Conservation (phyloP, 164 flowering plant genomes). For the Macadamia tetraphylla region DNA sequence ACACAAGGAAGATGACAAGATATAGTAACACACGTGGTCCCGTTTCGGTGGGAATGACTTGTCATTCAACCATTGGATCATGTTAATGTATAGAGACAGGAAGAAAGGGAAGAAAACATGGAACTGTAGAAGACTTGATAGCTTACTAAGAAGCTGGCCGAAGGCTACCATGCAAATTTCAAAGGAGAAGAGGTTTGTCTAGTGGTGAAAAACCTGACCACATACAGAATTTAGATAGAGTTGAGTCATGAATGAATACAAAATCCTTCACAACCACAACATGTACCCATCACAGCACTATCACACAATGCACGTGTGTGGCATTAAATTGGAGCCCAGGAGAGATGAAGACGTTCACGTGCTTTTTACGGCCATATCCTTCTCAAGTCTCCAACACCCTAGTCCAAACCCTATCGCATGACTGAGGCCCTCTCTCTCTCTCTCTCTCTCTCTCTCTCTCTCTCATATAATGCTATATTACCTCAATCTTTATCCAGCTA, state of each 20-base stretch:
- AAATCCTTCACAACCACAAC: neutral
- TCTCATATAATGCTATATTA: neutral
- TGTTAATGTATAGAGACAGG: too few relatives aligned
- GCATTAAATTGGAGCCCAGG: constrained; percentile 14
- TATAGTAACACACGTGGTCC: too few relatives aligned
- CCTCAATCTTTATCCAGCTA: constrained; percentile 14
- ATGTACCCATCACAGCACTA: neutral
- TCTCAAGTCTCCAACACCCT: neutral
- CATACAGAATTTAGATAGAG: neutral
- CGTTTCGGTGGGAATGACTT: too few relatives aligned
- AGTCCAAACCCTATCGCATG: neutral
- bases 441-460: constrained; percentile 8
- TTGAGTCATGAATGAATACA: neutral
- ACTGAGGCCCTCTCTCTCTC: neutral
- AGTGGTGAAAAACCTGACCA: neutral
- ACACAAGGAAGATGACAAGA: neutral
- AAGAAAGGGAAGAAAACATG: too few relatives aligned
- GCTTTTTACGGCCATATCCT: neutral
- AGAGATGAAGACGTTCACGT: constrained; percentile 5
- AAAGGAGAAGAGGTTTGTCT: neutral
- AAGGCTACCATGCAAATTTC: too few relatives aligned
- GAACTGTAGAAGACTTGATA: too few relatives aligned
- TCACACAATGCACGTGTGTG: constrained; percentile 26
- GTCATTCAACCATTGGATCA: too few relatives aligned
- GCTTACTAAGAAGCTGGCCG: neutral